Percentiles rank a stretch among this genome's conserved stretches.
Conservation (phyloP, 2,329 filamentous ascomycete species). For the Fusarium gaditjirri region DNA sequence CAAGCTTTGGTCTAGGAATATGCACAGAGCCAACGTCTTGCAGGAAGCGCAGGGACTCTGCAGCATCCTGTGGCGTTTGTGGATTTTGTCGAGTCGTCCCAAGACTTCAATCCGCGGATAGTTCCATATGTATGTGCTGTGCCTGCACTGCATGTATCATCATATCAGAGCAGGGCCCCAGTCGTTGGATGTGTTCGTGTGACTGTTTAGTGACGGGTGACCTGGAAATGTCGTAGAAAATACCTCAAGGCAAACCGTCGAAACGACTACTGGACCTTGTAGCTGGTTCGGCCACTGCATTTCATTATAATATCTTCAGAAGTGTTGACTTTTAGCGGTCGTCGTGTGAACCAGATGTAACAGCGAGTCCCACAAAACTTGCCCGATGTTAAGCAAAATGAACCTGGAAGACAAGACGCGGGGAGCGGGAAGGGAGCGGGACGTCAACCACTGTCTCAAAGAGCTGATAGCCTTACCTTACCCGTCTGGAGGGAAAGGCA, state of each 20-base stretch:
- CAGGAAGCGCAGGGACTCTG: slow-evolving; percentile 29
- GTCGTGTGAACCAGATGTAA: slow-evolving; percentile 10
- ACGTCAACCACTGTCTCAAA: slow-evolving; percentile 7
- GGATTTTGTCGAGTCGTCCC: slow-evolving; percentile 7
- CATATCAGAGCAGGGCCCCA: not conserved
- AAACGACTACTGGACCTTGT: not conserved
- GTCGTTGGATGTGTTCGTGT: not conserved
- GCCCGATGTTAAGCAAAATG: slow-evolving; percentile 5
- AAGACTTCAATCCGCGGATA: slow-evolving; percentile 16
- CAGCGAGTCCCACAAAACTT: slow-evolving; percentile 14
- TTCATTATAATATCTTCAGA: slow-evolving; percentile 2
- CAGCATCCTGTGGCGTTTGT: slow-evolving; percentile 4
- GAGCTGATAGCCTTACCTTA: slow-evolving; percentile 26
- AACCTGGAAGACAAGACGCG: slow-evolving; percentile 20
- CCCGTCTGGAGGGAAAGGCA: not conserved
- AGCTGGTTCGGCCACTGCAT: slow-evolving; percentile 5
- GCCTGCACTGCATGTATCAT: slow-evolving; percentile 16
- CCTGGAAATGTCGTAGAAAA: slow-evolving; percentile 17
- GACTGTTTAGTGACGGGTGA: not conserved
- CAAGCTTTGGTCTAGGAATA: slow-evolving; percentile 34
- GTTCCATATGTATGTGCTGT: slow-evolving; percentile 4
- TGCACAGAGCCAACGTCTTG: slow-evolving; percentile 41
- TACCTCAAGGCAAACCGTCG: slow-evolving; percentile 6
- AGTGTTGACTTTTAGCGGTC: slow-evolving; percentile 1
- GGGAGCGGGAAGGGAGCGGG: slow-evolving; percentile 22